Evolutionary conservation across 495 filamentous ascomycete genomes (phyloP).

Genomic region (Bombardia bombarda): DNA sequence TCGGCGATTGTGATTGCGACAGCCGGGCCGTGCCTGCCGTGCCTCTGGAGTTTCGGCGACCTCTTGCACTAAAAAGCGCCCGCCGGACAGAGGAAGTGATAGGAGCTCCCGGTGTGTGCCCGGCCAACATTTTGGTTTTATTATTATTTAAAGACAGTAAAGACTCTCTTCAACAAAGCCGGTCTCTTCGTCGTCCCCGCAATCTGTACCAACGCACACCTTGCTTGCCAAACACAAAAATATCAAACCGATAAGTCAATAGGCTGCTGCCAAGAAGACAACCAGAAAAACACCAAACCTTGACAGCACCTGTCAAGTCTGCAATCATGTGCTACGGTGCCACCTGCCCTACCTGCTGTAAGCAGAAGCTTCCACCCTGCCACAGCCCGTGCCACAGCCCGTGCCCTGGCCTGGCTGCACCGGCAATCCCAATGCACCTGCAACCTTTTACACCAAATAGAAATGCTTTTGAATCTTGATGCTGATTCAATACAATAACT

Average conservation of each 20-base stretch:
- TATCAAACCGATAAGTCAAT: neutral
- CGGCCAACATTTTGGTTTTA: neutral
- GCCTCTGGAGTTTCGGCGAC: neutral
- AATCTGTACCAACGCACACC: neutral
- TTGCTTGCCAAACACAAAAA: neutral
- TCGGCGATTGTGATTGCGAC: constrained; percentile 6
- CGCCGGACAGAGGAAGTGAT: neutral
- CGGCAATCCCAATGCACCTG: too few species aligned
- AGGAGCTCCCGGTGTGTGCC: too few species aligned
- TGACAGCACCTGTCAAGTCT: neutral
- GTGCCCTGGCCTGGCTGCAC: too few species aligned
- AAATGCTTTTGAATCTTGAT: neutral
- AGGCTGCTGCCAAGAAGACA: neutral
- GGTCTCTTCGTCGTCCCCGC: neutral
- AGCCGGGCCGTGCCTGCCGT: too few species aligned
- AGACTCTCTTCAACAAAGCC: neutral
- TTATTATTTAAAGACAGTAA: neutral
- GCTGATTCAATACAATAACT: neutral
- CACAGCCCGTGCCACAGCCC: too few species aligned
- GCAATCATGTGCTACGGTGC: constrained; percentile 31
- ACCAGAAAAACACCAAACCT: neutral
- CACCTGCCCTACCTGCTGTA: constrained; percentile 33
- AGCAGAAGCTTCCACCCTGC: constrained; percentile 9
- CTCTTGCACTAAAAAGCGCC: neutral
- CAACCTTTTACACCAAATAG: neutral